Evolutionary conservation across 169 alveolate genomes (phyloP), one percentile per base, ranked within the genome.

Genomic region (Ichthyophthirius multifiliis): DNA sequence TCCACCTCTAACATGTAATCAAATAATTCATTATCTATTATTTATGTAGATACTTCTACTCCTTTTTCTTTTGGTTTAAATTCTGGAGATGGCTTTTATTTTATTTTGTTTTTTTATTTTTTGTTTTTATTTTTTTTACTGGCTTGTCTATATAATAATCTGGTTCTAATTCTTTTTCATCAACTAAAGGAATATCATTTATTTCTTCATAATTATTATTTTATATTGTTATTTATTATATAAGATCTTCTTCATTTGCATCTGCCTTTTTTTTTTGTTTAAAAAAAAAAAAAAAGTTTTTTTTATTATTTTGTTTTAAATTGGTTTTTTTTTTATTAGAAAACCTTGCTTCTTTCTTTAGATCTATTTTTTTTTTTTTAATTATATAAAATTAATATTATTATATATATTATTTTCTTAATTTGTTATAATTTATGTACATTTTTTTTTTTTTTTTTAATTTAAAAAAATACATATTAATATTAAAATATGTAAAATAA

Each of bases 111-210:
- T 31, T 27, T 31, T 3, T 13, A 1, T 37, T 35, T 10, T n/a
- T 16, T n/a, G 6, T 7, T 35, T 34, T 5, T 12, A 67, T 3
- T 20, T 13, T 45, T 44, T 37, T 35, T 81, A 81, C 86, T 32
- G 86, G 86, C 30, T 76, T 74, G 73, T 81, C 86, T 15, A 81
- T 64, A 55, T 37, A 81, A 73, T 47, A 81, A 73, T 81, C 86
- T n/a, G 82, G 81, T 55, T 67, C 76, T 37, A 81, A 47, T 39
- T 39, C 65, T n/a, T 65, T 71, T 71, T 81, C 86, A 81, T 81
- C 86, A 37, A 47, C 86, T n/a, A 67, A 47, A 0, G 45, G 62
- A 43, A 48, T 82, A 7, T 65, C 48, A 12, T 71, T 41, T 7
- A 62, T 65, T 47, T 81, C 86, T 41, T n/a, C 35, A 41, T 37